These are phyloP conservation scores for Didymella pinodella DNA, from an alignment of 2,329 filamentous ascomycete species.

Conservation along the genomic window DNA sequence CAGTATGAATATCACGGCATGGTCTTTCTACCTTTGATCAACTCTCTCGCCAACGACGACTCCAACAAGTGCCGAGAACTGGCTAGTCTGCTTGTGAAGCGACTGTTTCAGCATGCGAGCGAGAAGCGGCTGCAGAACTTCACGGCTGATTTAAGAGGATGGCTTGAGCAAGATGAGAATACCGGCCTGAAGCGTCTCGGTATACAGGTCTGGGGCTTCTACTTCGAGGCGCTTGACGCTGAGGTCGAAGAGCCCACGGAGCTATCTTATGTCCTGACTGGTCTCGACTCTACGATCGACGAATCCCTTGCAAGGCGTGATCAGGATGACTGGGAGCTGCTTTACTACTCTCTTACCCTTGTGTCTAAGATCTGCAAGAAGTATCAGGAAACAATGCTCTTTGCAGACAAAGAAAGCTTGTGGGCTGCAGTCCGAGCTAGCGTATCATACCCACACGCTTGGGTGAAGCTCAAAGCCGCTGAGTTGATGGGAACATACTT, in stretches of 20 bases:
- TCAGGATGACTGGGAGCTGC: constrained; percentile 72
- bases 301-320: constrained; percentile 61
- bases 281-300: constrained; percentile 61
- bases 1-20: constrained; percentile 81
- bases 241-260: constrained; percentile 71
- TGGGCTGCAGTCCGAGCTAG: constrained; percentile 75
- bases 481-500: constrained; percentile 80
- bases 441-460: constrained; percentile 74
- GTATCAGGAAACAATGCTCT: constrained; percentile 70
- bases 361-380: constrained; percentile 72
- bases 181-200: constrained; percentile 74
- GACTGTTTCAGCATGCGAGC: constrained; percentile 80
- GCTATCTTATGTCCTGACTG: constrained; percentile 64
- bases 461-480: constrained; percentile 79
- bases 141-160: constrained; percentile 73
- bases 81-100: constrained; percentile 79
- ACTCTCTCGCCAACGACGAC: constrained; percentile 88
- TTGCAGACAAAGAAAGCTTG: constrained; percentile 65
- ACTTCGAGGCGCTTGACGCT: constrained; percentile 68
- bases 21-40: constrained; percentile 85
- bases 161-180: constrained; percentile 80
- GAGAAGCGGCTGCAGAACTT: constrained; percentile 75
- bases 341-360: constrained; percentile 76
- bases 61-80: constrained; percentile 84
- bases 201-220: constrained; percentile 82